Conservation (phyloP, 768 basidiomycete genomes). For the Naematelia encephala region DNA sequence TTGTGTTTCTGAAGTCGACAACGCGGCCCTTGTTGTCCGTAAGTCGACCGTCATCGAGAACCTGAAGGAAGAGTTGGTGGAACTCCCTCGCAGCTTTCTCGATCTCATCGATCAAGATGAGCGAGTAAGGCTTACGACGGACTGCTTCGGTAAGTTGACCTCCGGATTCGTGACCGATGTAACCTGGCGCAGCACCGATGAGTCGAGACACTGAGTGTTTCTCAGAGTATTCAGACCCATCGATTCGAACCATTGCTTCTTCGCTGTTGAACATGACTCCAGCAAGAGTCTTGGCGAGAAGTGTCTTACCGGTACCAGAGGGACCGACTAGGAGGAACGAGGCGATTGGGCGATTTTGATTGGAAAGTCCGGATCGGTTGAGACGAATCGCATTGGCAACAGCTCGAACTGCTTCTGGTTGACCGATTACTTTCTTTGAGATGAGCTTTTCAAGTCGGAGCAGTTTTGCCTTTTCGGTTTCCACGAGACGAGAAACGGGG, state of each 20-base stretch:
- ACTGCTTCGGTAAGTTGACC: conserved; percentile 51
- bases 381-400: conserved; percentile 52
- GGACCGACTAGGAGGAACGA: conserved; percentile 51
- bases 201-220: conserved; percentile 49
- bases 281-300: conserved; percentile 50
- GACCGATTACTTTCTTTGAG: conserved; percentile 62
- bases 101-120: conserved; percentile 52
- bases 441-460: conserved; percentile 51
- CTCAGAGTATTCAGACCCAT: conserved; percentile 66
- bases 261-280: conserved; percentile 52
- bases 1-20: conserved; percentile 53
- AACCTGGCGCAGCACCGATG: conserved; percentile 50
- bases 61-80: conserved; percentile 53
- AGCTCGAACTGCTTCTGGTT: conserved; percentile 62
- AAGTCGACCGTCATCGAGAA: conserved; percentile 54
- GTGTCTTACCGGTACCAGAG: conserved; percentile 51
- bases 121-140: conserved; percentile 48
- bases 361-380: conserved; percentile 48
- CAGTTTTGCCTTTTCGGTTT: conserved; percentile 49
- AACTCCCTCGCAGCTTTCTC: conserved; percentile 54
- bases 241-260: conserved; percentile 50
- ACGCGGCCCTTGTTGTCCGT: conserved; percentile 53
- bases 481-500: conserved; percentile 70
- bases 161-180: conserved; percentile 50
- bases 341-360: conserved; percentile 50